Evolutionary conservation across 805 yeast genomes (phyloP), one percentile per base, ranked within the genome.

Genomic region (Saccharomycopsis fermentans): DNA sequence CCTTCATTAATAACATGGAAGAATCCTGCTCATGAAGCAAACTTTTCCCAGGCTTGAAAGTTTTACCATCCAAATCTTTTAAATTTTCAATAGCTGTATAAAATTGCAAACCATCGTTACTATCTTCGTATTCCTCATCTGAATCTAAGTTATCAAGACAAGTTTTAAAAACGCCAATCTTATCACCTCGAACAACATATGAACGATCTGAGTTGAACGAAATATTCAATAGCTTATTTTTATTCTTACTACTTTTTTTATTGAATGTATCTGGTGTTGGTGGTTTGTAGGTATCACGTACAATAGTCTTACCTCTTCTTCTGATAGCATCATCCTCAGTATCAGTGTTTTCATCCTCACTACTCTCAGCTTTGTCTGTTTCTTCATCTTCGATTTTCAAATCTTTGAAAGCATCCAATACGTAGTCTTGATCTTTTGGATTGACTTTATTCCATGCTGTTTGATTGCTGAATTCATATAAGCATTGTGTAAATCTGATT

Each of bases 1-100:
- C 83, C 65, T 85, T 88, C 64, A 90, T 67, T 21, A 56, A 21
- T 32, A 90, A 74, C 77, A 90, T 77, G 0, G 81, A 70, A 27
- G 81, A 74, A 71, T 90, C 97, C 63, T 82, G 83, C 65, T 81
- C 80, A 67, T 89, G 95, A 54, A 90, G 74, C 91, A 90, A 82
- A 66, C 87, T 78, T 63, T 82, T 81, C 26, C 73, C 68, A 0
- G 96, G 96, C 12, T 71, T 74, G 55, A 83, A 71, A 5, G 59
- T 32, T 21, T 57, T 62, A 11, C 88, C 87, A 4, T 75, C 67
- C 12, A 81, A 71, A 27, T 77, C 75, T 29, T 77, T 68, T 35
- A 90, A 68, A 62, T 82, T 77, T 48, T 80, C 80, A 59, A 90
- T 86, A 0, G 95, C 81, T 4, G 95, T 82, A 21, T 80, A 72